Percentiles rank a stretch among this genome's conserved stretches.
phyloP scores from a whole-genome alignment of 169 alveolate genomes.

The Eimeria tenella region DNA sequence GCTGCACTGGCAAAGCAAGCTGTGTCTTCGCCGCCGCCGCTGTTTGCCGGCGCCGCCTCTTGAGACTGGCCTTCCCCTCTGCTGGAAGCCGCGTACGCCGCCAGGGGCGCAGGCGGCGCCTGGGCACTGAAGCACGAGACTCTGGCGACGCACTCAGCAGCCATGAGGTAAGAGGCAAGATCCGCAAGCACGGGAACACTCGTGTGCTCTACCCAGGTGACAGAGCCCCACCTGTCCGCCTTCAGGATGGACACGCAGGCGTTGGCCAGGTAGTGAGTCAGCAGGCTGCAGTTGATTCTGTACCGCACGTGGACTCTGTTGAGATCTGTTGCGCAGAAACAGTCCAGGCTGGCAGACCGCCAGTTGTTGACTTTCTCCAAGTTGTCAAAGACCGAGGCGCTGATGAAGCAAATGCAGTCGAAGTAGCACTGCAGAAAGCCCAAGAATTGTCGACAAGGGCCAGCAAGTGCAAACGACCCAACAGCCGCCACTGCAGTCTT shows the following conservation, averaged over 20 bases:
- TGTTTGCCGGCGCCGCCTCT: not conserved
- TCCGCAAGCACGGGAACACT: conserved; percentile 28
- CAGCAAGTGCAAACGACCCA: not conserved
- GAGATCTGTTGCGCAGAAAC: conserved; percentile 61
- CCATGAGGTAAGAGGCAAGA: conserved; percentile 22
- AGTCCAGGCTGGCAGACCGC: conserved; percentile 72
- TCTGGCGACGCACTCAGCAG: conserved; percentile 31
- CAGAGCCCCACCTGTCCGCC: conserved; percentile 62
- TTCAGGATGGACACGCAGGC: conserved; percentile 66
- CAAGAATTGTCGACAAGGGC: not conserved
- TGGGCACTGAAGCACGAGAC: conserved; percentile 12
- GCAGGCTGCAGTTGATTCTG: conserved; percentile 58
- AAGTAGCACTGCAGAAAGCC: conserved; percentile 64
- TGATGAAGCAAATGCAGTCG: conserved; percentile 53
- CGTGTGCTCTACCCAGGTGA: conserved; percentile 37
- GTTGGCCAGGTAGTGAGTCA: conserved; percentile 57
- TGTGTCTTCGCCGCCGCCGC: conserved; percentile 6
- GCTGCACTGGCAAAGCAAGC: not conserved
- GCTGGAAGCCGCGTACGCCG: not conserved
- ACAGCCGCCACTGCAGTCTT: not conserved
- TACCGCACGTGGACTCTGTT: conserved; percentile 52
- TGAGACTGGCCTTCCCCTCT: not conserved
- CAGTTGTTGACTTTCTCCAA: conserved; percentile 63
- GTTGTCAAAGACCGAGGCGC: conserved; percentile 54
- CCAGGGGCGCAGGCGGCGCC: not conserved